Percentiles rank a stretch among this genome's conserved stretches.
Evolutionary conservation across 2,329 filamentous ascomycete genomes (phyloP).

Genomic region (Clonostachys rosea): DNA sequence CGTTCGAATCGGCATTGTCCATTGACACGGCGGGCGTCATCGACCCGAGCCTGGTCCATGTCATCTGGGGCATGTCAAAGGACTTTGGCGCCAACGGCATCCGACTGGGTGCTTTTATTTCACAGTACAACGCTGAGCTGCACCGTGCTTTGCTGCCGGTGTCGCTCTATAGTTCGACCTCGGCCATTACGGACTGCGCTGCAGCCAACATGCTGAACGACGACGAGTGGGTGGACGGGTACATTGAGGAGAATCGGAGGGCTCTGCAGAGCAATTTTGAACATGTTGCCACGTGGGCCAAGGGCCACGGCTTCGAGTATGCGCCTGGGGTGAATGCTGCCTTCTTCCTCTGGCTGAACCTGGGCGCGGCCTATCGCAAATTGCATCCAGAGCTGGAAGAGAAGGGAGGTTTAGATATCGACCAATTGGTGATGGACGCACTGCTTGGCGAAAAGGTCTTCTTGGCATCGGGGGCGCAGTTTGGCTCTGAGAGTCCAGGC

Average conservation of each 20-base stretch:
- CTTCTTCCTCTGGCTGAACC: conserved; percentile 50
- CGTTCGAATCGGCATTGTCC: conserved; percentile 40
- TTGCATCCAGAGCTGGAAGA: conserved; percentile 5
- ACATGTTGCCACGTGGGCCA: conserved; percentile 26
- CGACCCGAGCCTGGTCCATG: conserved; percentile 43
- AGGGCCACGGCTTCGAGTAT: conserved; percentile 34
- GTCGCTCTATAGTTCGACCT: conserved; percentile 36
- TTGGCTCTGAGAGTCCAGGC: conserved; percentile 28
- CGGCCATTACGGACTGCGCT: conserved; percentile 34
- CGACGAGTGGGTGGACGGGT: conserved; percentile 32
- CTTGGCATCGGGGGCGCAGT: conserved; percentile 25
- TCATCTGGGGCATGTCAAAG: conserved; percentile 39
- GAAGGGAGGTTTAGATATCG: conserved; percentile 9
- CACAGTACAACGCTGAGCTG: conserved; percentile 34
- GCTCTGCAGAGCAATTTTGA: conserved; percentile 31
- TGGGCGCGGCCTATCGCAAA: conserved; percentile 23
- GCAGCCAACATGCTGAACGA: conserved; percentile 37
- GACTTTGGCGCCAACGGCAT: conserved; percentile 55
- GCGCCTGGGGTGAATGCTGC: conserved; percentile 42
- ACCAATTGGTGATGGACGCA: conserved; percentile 14
- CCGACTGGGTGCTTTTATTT: conserved; percentile 44
- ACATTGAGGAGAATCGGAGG: conserved; percentile 34
- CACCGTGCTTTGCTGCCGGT: conserved; percentile 26
- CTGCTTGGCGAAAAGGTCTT: conserved; percentile 24
- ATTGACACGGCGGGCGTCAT: conserved; percentile 37